Percentiles rank a stretch among this genome's conserved stretches.
Conservation (phyloP, 108 stramenopile species). For the Skeletonema grethae region DNA sequence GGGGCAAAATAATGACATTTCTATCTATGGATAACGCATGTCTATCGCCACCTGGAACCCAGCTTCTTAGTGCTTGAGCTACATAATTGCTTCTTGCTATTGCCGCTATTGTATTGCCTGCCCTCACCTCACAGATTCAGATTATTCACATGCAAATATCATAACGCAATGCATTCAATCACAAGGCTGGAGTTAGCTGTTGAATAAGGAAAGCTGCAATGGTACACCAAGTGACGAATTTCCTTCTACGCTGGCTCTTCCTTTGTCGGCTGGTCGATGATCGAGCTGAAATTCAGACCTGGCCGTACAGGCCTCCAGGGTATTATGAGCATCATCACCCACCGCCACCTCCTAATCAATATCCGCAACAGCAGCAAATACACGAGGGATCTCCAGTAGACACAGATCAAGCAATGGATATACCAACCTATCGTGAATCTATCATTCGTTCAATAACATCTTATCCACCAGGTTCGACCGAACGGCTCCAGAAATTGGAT, state of each 20-base stretch:
- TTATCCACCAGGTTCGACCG: slow-evolving; percentile 74
- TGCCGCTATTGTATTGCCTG: too few species aligned
- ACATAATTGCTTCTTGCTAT: too few species aligned
- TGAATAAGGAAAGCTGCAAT: slow-evolving; percentile 31
- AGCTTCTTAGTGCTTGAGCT: too few species aligned
- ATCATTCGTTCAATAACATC: slow-evolving; percentile 65
- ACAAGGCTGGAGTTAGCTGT: not conserved
- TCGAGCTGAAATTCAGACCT: slow-evolving; percentile 72
- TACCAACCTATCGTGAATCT: slow-evolving; percentile 31
- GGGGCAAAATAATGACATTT: too few species aligned
- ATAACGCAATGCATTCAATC: not conserved
- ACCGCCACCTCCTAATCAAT: not conserved
- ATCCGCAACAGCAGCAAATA: slow-evolving; percentile 18
- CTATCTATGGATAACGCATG: too few species aligned
- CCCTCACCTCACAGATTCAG: too few species aligned
- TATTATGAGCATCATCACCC: slow-evolving; percentile 26
- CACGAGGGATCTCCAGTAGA: slow-evolving; percentile 10
- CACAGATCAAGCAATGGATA: slow-evolving; percentile 10
- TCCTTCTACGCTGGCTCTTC: slow-evolving; percentile 86
- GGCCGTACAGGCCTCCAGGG: slow-evolving; percentile 66
- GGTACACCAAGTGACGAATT: slow-evolving; percentile 75
- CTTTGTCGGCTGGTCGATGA: slow-evolving; percentile 74
- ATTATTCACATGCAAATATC: too few species aligned
- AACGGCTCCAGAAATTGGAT: slow-evolving; percentile 69
- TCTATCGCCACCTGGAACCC: too few species aligned